Conservation (phyloP, 2,329 filamentous ascomycete species). For the Coniochaeta hoffmannii region DNA sequence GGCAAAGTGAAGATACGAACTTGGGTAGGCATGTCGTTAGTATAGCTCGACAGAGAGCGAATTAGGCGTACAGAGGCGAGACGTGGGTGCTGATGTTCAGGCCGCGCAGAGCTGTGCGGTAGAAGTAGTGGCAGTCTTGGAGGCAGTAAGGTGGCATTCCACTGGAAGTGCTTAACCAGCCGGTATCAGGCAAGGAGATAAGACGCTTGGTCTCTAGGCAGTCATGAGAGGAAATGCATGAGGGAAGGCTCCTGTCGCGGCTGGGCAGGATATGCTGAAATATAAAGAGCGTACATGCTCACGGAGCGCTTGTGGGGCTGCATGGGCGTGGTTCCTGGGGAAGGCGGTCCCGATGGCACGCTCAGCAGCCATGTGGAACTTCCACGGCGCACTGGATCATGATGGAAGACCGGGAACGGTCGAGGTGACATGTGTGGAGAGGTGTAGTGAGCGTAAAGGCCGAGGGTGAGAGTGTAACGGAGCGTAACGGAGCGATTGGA, state of each 20-base stretch:
- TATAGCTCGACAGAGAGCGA: conserved; percentile 21
- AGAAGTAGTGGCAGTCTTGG: conserved; percentile 90
- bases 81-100: conserved; percentile 74
- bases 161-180: conserved; percentile 24
- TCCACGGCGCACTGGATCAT: background rate
- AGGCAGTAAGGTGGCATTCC: conserved; percentile 76
- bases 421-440: conserved; percentile 3
- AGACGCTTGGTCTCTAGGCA: background rate
- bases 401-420: background rate
- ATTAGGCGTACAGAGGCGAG: conserved; percentile 66
- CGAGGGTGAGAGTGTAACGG: conserved; percentile 4
- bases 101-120: conserved; percentile 80
- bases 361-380: background rate
- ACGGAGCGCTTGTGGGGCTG: background rate
- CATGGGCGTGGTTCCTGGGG: background rate
- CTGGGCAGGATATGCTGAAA: background rate
- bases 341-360: background rate
- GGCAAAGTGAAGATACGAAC: conserved; percentile 63
- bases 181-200: conserved; percentile 2
- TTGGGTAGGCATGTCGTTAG: conserved; percentile 56
- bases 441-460: conserved; percentile 4
- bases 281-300: background rate
- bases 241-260: background rate
- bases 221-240: background rate
- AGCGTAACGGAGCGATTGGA: too few species aligned